Conservation (phyloP, 139 green algal genomes). For the Chlorella sp. region DNA sequence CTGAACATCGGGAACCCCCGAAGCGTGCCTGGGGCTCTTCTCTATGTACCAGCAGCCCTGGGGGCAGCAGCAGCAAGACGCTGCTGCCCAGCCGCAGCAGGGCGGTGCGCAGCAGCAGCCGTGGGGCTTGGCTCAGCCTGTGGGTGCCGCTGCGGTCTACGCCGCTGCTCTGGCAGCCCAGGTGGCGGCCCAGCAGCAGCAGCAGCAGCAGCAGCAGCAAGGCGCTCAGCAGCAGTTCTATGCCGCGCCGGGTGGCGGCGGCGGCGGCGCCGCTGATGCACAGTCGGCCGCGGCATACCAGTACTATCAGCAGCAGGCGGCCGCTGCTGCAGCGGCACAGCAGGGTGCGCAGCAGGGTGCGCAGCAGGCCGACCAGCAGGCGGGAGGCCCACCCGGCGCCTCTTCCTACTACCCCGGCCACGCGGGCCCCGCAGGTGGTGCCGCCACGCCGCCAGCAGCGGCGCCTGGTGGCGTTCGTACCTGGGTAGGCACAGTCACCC, state of each 20-base stretch:
- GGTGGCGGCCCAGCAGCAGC: background rate
- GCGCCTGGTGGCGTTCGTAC: slow-evolving; percentile 23
- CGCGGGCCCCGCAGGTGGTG: background rate
- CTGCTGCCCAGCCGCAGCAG: background rate
- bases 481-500: slow-evolving; percentile 63
- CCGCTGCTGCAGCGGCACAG: background rate
- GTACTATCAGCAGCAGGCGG: slow-evolving; percentile 13
- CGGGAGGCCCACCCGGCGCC: background rate
- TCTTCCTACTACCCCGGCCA: background rate
- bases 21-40: too few relatives aligned
- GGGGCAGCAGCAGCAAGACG: background rate
- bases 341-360: background rate
- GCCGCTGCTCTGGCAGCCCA: background rate
- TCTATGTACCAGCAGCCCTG: slow-evolving; percentile 12
- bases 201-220: background rate
- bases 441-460: background rate
- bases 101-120: background rate
- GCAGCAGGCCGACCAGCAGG: background rate
- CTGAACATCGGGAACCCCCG: too few relatives aligned
- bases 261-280: background rate
- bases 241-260: background rate
- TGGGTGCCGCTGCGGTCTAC: background rate
- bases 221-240: background rate
- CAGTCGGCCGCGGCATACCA: background rate
- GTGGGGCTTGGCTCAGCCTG: background rate